Conservation (phyloP, 2,329 filamentous ascomycete genomes). For the Colletotrichum chrysophilum region DNA sequence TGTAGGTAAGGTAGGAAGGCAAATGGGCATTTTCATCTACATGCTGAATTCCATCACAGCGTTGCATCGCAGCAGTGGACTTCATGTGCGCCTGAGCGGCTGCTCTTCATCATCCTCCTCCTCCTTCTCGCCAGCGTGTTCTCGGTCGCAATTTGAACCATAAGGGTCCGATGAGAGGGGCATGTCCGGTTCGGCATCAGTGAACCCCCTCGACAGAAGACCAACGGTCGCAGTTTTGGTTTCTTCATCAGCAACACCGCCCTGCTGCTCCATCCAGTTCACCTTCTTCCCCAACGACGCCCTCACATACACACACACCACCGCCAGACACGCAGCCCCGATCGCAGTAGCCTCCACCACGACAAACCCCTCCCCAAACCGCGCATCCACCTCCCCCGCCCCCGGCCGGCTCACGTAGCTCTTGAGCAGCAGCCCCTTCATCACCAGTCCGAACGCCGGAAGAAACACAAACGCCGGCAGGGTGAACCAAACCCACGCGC, state of each 20-base stretch:
- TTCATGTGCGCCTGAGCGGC: not conserved
- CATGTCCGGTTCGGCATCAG: not conserved
- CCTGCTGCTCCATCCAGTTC: slow-evolving; percentile 19
- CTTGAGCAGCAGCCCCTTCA: slow-evolving; percentile 2
- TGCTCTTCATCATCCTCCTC: not conserved
- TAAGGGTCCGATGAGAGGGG: not conserved
- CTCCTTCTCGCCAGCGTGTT: not conserved
- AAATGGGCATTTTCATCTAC: not conserved
- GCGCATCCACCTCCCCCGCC: not conserved
- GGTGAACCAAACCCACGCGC: slow-evolving; percentile 7
- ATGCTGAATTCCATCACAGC: not conserved
- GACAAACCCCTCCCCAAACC: slow-evolving; percentile 1
- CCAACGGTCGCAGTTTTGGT: not conserved
- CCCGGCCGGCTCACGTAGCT: not conserved
- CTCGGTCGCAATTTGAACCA: accelerated
- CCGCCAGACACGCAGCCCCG: not conserved
- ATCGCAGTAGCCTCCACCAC: not conserved
- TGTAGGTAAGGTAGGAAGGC: no score
- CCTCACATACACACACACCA: not conserved
- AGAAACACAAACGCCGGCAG: not conserved
- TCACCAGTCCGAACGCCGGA: not conserved
- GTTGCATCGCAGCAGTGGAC: not conserved
- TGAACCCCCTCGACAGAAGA: not conserved
- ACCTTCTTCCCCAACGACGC: not conserved
- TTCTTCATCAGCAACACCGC: not conserved